These are phyloP conservation scores for Termitomyces sp. DNA, from an alignment of 768 basidiomycete genomes.

Conservation along the genomic window DNA sequence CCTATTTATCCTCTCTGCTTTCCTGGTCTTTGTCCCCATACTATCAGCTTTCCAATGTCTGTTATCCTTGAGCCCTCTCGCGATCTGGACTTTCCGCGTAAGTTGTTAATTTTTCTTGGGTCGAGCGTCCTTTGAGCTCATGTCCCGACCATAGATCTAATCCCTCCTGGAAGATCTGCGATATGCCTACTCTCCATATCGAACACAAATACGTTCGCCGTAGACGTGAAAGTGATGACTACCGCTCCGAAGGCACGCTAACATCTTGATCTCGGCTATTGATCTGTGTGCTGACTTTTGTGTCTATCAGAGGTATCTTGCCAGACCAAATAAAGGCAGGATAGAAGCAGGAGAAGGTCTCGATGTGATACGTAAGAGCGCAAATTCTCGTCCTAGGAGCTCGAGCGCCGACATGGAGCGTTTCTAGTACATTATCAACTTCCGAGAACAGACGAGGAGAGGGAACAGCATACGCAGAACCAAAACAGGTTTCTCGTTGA, in stretches of 20 bases:
- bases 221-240: conserved; percentile 1
- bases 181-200: background rate
- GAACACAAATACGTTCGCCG: background rate
- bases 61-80: conserved; percentile 75
- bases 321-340: background rate
- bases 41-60: conserved; percentile 24
- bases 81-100: conserved; percentile 21
- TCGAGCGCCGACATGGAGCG: background rate
- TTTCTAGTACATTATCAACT: background rate
- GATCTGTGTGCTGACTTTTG: background rate
- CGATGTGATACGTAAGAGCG: background rate
- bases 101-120: background rate
- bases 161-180: background rate
- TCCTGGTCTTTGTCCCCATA: background rate
- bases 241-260: background rate
- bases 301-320: background rate
- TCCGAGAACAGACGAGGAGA: background rate
- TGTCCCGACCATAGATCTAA: background rate
- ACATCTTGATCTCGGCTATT: background rate
- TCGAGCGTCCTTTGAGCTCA: background rate
- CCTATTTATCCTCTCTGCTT: background rate
- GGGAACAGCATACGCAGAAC: background rate
- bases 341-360: background rate
- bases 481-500: background rate
- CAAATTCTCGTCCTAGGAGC: background rate